Conservation (phyloP, 129 eudicot species). For the Apium graveolens region DNA sequence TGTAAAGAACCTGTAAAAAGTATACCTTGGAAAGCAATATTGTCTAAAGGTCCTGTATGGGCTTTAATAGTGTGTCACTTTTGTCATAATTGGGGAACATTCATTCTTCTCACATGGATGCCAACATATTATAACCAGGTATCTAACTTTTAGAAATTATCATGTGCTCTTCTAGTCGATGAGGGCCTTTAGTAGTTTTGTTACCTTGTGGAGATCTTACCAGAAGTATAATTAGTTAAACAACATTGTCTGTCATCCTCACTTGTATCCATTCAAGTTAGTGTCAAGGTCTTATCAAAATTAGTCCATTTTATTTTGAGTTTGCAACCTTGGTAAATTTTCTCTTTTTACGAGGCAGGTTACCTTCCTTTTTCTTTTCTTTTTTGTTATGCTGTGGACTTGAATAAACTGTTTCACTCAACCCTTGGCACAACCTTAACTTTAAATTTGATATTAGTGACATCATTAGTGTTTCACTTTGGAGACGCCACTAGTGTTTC, state of each 20-base stretch:
- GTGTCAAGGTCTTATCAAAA: background rate
- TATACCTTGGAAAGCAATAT: conserved; percentile 66
- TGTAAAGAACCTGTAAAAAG: conserved; percentile 61
- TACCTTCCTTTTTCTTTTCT: background rate
- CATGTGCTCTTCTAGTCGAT: background rate
- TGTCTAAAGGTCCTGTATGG: conserved; percentile 86
- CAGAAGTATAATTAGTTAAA: background rate
- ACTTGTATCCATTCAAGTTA: background rate
- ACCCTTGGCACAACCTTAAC: background rate
- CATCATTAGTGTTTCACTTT: background rate
- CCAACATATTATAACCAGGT: conserved; percentile 93
- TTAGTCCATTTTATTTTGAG: background rate
- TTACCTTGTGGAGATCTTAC: background rate
- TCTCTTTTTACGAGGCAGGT: background rate
- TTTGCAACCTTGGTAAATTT: background rate
- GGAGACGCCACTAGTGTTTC: background rate
- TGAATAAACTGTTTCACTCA: background rate
- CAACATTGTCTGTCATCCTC: background rate
- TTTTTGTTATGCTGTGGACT: background rate
- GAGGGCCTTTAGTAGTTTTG: background rate
- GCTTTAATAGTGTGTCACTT: conserved; percentile 79
- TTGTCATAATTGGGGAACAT: conserved; percentile 91
- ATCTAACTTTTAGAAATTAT: conserved; percentile 1
- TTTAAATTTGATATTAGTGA: background rate
- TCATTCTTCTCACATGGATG: conserved; percentile 91